These are phyloP conservation scores for Dendrobium officinale DNA, from an alignment of 106 monocot genomes.

Conservation along the genomic window DNA sequence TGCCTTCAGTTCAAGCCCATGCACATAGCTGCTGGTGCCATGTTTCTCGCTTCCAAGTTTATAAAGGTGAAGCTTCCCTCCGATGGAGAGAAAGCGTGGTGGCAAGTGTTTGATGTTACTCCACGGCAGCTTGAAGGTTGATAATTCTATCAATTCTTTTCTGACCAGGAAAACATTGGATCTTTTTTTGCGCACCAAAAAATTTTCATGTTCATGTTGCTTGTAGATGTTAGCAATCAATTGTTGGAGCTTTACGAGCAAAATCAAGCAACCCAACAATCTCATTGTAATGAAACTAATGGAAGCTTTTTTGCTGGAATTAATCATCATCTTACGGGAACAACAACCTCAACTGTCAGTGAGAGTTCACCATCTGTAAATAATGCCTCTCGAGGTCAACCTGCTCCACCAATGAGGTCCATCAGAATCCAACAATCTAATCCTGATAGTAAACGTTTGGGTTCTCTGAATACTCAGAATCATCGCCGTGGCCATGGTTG, in stretches of 20 bases:
- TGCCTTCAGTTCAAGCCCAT: constrained; percentile 95
- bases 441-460: neutral
- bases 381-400: neutral
- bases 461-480: neutral
- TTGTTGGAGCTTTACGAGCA: constrained; percentile 97
- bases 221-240: constrained; percentile 95
- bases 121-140: constrained; percentile 89
- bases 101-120: constrained; percentile 98
- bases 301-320: constrained; percentile 44
- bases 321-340: constrained; percentile 28
- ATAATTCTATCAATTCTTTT: constrained; percentile 2
- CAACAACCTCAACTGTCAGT: constrained; percentile 9
- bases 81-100: constrained; percentile 92
- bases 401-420: neutral
- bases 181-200: neutral
- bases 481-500: neutral
- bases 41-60: constrained; percentile 96
- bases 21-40: constrained; percentile 95
- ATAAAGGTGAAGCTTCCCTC: constrained; percentile 90
- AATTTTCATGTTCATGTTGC: neutral
- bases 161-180: neutral
- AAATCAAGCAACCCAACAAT: constrained; percentile 45
- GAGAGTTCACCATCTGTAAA: neutral
- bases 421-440: neutral
- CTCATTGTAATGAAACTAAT: constrained; percentile 46